phyloP scores from a whole-genome alignment of 768 basidiomycete species.

The Macrolepiota fuliginosa region DNA sequence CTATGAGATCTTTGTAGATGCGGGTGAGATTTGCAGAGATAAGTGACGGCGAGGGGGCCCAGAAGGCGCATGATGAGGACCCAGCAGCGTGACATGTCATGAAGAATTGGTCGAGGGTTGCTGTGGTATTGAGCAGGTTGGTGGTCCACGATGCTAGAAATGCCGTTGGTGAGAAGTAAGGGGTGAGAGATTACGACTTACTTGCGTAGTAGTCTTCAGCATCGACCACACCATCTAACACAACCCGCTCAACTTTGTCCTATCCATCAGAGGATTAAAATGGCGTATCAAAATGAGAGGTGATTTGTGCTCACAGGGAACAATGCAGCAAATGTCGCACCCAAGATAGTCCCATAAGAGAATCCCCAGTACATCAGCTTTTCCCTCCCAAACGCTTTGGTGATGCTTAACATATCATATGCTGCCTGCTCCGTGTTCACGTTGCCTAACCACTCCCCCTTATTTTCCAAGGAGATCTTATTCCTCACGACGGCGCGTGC shows the following conservation, averaged over 20 bases:
- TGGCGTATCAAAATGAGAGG: neutral
- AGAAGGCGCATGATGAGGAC: constrained; percentile 33
- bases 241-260: constrained; percentile 35
- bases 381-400: constrained; percentile 25
- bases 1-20: constrained; percentile 28
- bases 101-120: constrained; percentile 33
- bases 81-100: constrained; percentile 35
- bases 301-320: constrained; percentile 19
- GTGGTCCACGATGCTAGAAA: constrained; percentile 30
- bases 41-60: constrained; percentile 29
- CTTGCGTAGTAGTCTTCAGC: constrained; percentile 37
- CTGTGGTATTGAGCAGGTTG: constrained; percentile 35
- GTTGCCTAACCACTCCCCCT: constrained; percentile 25
- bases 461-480: constrained; percentile 23
- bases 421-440: constrained; percentile 36
- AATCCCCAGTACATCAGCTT: constrained; percentile 35
- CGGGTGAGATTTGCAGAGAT: constrained; percentile 33
- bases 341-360: constrained; percentile 25
- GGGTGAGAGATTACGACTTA: constrained; percentile 10
- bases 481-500: constrained; percentile 29
- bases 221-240: constrained; percentile 40
- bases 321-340: constrained; percentile 21
- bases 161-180: neutral
- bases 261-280: constrained; percentile 15
- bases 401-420: constrained; percentile 34